phyloP scores from a whole-genome alignment of 495 filamentous ascomycete species.

The Mytilinidion resinicola region DNA sequence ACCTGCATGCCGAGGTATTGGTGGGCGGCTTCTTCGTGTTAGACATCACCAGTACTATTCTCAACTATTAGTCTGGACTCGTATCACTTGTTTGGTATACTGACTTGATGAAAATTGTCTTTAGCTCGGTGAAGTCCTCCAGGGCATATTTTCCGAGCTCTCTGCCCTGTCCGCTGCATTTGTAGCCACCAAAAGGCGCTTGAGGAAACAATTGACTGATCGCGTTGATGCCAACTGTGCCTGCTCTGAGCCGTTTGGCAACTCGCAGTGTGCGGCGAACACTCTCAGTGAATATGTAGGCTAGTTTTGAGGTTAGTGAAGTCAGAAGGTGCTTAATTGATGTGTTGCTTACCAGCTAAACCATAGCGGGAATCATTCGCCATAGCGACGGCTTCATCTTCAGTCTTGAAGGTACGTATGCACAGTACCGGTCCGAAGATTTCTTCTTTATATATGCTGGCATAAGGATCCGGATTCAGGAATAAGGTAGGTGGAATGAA shows the following conservation, averaged over 20 bases:
- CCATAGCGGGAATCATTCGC: neutral
- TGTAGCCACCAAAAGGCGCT: neutral
- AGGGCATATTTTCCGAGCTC: neutral
- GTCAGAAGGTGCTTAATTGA: neutral
- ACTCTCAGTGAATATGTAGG: neutral
- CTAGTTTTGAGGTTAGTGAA: neutral
- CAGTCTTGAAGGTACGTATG: neutral
- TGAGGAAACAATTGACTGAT: neutral
- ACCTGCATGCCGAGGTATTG: too few relatives aligned
- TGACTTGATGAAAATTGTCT: neutral
- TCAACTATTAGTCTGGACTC: too few relatives aligned
- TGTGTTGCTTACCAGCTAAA: neutral
- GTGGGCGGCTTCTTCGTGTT: too few relatives aligned
- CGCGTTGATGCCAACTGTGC: neutral
- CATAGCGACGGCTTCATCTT: neutral
- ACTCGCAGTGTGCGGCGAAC: neutral
- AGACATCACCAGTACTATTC: too few relatives aligned
- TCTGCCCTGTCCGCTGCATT: neutral
- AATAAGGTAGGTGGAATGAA: neutral
- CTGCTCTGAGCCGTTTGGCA: neutral
- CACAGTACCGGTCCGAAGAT: neutral
- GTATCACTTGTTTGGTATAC: too few relatives aligned
- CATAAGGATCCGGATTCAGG: neutral
- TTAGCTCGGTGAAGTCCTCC: neutral
- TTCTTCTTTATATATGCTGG: neutral